Percentiles rank a stretch among this genome's conserved stretches.
Conservation (phyloP, 2,329 filamentous ascomycete genomes). For the Dothideomycetidae sp. region DNA sequence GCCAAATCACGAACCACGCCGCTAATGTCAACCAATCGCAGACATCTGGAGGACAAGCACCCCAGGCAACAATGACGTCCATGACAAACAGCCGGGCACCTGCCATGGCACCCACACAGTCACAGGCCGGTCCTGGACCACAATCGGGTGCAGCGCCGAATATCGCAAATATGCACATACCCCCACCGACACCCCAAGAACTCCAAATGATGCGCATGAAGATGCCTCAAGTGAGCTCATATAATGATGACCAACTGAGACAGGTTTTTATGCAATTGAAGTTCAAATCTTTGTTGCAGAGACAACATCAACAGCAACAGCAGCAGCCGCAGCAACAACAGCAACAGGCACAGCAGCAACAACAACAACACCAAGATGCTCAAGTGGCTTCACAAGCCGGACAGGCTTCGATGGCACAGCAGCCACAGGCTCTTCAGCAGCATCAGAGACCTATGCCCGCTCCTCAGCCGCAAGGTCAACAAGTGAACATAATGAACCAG, state of each 20-base stretch:
- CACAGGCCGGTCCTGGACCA: not conserved
- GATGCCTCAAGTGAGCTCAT: constrained; percentile 15
- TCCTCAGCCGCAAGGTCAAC: constrained; percentile 17
- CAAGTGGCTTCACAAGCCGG: not conserved
- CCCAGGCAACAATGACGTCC: constrained; percentile 8
- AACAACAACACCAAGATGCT: constrained; percentile 22
- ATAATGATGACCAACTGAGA: constrained; percentile 31
- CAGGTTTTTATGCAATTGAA: constrained; percentile 17
- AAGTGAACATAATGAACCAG: not conserved
- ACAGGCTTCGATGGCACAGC: constrained; percentile 3
- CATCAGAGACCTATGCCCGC: constrained; percentile 8
- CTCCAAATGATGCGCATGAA: constrained; percentile 25
- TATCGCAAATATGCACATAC: constrained; percentile 12
- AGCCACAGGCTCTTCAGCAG: constrained; percentile 17
- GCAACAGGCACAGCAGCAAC: constrained; percentile 18
- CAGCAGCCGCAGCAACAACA: too few species aligned
- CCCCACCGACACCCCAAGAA: constrained; percentile 27
- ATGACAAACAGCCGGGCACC: not conserved
- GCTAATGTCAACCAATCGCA: not conserved
- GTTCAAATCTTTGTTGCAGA: constrained; percentile 18
- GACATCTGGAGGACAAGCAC: constrained; percentile 3
- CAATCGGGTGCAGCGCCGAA: constrained; percentile 10
- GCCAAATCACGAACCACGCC: not conserved
- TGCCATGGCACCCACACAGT: not conserved
- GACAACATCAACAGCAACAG: constrained; percentile 24